Conservation (phyloP, 2,329 filamentous ascomycete genomes). For the Aspergillus jensenii region DNA sequence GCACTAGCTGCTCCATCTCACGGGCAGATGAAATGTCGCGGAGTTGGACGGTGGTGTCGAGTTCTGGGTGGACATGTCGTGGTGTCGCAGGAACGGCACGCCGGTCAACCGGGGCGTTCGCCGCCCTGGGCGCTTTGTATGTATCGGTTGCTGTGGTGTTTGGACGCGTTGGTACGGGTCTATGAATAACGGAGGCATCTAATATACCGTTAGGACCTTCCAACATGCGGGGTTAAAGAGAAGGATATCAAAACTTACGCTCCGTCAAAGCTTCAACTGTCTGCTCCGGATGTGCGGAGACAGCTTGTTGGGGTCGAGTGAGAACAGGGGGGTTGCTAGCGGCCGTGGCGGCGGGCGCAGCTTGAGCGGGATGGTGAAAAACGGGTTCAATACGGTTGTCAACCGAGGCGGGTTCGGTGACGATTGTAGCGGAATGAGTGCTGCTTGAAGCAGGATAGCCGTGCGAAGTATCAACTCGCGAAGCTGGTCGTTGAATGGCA, state of each 20-base stretch:
- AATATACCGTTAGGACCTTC: background rate
- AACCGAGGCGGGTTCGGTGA: background rate
- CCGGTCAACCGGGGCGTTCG: conserved; percentile 4
- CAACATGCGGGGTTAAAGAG: background rate
- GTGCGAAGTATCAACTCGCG: background rate
- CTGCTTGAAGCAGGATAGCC: background rate
- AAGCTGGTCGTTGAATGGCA: background rate
- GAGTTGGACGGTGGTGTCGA: conserved; percentile 64
- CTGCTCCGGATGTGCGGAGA: background rate
- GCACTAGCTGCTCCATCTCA: conserved; percentile 85
- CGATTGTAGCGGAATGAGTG: background rate
- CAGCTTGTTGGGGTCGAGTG: background rate
- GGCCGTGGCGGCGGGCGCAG: background rate
- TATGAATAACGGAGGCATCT: conserved; percentile 25
- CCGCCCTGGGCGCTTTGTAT: conserved; percentile 35
- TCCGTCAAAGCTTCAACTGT: background rate
- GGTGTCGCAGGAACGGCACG: background rate
- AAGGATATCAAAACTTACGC: background rate
- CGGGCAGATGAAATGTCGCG: conserved; percentile 78
- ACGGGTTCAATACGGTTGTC: background rate
- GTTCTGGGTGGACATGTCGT: conserved; percentile 47
- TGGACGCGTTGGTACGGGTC: conserved; percentile 18
- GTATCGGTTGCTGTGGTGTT: conserved; percentile 16
- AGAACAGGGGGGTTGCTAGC: background rate
- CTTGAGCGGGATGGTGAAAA: background rate